Base-by-base conservation (phyloP, 179 eudicot species). In the Heliamphora pulchella region DNA sequence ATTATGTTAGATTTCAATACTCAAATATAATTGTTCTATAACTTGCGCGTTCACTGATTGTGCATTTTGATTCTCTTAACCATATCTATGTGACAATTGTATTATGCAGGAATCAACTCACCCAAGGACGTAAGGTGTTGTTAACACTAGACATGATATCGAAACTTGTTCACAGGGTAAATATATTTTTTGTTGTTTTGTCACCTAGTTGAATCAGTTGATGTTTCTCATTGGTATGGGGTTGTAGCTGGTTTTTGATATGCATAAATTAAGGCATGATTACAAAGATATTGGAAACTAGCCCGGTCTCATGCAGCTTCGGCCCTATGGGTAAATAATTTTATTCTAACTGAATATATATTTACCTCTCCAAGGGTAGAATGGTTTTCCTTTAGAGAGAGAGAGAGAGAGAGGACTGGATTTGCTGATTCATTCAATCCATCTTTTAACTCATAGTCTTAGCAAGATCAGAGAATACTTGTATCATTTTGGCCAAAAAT, bases 71-170 rank as follows among this genome's bases (percentile, higher is more conserved):
- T n/a, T 69, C 20, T n/a, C 73, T 70, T 59, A 31, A 22, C 3
- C 78, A 71, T 62, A 20, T 64, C 54, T 22, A 62, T 69, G 53
- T 74, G 64, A n/a, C 69, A 79, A 8, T 78, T 63, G 22, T 82
- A 50, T 22, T 70, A 80, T 47, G 75, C 77, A 94, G 97, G 92
- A 90, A 81, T 88, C 98, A 94, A 81, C 92, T 94, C 81, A 91
- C 92, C 73, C 93, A 94, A 86, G 98, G 98, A 76, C 91, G 96
- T 39, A 94, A 91, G 86, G 98, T 94, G 86, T 85, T 94, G 85
- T 77, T 44, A 75, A 90, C 93, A 47, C 81, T 93, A 18, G 94
- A 87, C 61, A 90, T 94, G 90, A 91, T 94, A 82, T 86, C 92
- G 39, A 94, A 94, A 83, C 97, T 94, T 81, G 97, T 89, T 63